phyloP scores from a whole-genome alignment of 345 rosid genomes.

The Moricandia arvensis region DNA sequence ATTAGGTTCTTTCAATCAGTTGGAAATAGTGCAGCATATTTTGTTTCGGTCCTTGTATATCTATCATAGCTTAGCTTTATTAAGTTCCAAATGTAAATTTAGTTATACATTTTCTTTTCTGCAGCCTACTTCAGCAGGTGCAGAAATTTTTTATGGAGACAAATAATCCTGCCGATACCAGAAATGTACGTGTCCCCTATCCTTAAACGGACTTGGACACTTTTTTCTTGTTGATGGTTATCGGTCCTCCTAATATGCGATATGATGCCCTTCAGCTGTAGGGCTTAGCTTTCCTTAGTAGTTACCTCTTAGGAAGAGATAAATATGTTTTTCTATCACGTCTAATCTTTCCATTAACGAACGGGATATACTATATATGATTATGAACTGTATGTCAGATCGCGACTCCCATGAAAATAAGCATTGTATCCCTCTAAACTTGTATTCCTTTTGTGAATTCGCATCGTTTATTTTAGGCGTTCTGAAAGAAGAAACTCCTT shows the following conservation, averaged over 20 bases:
- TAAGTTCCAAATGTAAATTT: not conserved
- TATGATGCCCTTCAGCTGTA: conserved; percentile 7
- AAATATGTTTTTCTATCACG: not conserved
- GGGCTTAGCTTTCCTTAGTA: not conserved
- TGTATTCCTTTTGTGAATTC: conserved; percentile 6
- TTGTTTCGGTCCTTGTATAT: not conserved
- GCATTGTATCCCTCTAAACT: conserved; percentile 6
- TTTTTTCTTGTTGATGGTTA: not conserved
- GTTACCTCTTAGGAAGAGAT: conserved; percentile 6
- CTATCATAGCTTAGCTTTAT: conserved; percentile 5
- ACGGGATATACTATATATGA: too few species aligned
- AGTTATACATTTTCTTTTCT: conserved; percentile 8
- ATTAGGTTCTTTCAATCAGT: conserved; percentile 4
- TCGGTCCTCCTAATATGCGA: not conserved
- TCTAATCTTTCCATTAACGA: conserved; percentile 8
- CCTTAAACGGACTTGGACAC: conserved; percentile 1
- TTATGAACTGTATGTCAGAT: conserved; percentile 9
- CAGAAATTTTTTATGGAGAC: conserved; percentile 60
- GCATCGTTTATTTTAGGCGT: not conserved
- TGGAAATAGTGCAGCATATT: not conserved
- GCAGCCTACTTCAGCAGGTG: conserved; percentile 74
- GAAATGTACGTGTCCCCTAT: conserved; percentile 55
- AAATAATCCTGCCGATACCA: conserved; percentile 56
- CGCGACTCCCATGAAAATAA: conserved; percentile 1
- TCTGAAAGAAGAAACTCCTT: too few species aligned